These are phyloP conservation scores for Dryas alaskensis DNA, from an alignment of 306 rosid species.

Conservation along the genomic window DNA sequence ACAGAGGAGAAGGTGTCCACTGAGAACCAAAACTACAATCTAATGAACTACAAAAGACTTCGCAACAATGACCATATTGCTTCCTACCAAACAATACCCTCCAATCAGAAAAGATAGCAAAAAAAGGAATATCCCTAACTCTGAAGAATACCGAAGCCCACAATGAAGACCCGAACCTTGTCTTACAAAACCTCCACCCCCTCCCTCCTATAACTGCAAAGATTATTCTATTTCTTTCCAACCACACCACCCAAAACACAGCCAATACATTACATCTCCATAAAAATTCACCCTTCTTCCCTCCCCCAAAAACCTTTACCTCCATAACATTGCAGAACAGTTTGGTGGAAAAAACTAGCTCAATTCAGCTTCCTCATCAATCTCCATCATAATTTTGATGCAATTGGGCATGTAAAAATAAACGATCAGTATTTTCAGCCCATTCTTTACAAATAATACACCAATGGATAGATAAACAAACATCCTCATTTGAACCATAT, in stretches of 20 bases:
- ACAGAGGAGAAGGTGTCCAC: neutral
- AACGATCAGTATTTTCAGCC: neutral
- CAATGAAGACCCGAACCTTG: too few species aligned
- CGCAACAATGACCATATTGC: neutral
- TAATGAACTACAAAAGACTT: neutral
- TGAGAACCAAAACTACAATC: neutral
- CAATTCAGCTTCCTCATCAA: neutral
- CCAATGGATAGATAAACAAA: too few species aligned
- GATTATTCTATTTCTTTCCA: neutral
- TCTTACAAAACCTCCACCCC: too few species aligned
- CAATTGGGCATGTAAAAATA: neutral
- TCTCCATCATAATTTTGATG: neutral
- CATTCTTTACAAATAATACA: neutral
- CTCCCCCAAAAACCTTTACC: neutral
- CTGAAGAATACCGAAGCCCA: too few species aligned
- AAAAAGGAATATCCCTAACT: too few species aligned
- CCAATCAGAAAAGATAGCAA: too few species aligned
- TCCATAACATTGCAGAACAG: neutral
- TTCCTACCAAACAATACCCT: neutral
- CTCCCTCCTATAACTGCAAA: too few species aligned
- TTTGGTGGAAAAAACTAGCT: neutral
- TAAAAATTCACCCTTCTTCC: neutral
- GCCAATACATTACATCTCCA: neutral
- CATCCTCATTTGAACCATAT: too few species aligned
- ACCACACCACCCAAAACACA: neutral